Evolutionary conservation across 1,139 yeast species (phyloP).

Genomic region (Diutina siamensis): DNA sequence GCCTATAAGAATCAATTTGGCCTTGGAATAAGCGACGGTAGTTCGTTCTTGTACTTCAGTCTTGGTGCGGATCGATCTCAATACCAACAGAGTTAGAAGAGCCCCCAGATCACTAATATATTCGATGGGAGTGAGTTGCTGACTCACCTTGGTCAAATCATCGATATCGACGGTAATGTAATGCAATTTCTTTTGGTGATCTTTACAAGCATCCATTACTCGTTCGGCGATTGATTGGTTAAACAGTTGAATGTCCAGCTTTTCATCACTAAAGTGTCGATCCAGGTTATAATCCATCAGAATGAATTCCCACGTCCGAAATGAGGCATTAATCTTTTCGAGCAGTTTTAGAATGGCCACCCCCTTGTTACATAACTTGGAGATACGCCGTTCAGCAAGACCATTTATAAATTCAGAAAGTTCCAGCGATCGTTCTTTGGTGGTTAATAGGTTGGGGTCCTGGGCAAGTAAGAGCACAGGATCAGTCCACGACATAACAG

Average conservation of each 20-base stretch:
- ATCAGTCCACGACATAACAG: neutral
- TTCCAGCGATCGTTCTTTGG: neutral
- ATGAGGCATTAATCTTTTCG: constrained; percentile 35
- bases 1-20: constrained; percentile 44
- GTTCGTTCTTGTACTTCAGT: constrained; percentile 37
- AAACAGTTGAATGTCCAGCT: constrained; percentile 24
- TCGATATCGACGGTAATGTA: constrained; percentile 36
- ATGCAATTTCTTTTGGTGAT: constrained; percentile 29
- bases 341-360: constrained; percentile 36
- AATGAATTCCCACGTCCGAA: constrained; percentile 46
- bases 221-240: constrained; percentile 36
- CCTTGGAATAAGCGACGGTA: constrained; percentile 44
- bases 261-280: constrained; percentile 21
- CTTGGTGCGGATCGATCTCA: constrained; percentile 39
- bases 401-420: neutral
- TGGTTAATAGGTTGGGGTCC: neutral
- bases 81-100: constrained; percentile 35
- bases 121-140: constrained; percentile 32
- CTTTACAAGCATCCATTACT: constrained; percentile 38
- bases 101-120: constrained; percentile 49
- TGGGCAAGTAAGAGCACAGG: neutral
- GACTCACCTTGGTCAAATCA: constrained; percentile 30
- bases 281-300: constrained; percentile 42
- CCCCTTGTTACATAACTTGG: constrained; percentile 39
- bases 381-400: constrained; percentile 33